Percentiles rank a stretch among this genome's conserved stretches.
Evolutionary conservation across 1,284 basidiomycete species (phyloP).

Genomic region (Coniferiporia weirii): DNA sequence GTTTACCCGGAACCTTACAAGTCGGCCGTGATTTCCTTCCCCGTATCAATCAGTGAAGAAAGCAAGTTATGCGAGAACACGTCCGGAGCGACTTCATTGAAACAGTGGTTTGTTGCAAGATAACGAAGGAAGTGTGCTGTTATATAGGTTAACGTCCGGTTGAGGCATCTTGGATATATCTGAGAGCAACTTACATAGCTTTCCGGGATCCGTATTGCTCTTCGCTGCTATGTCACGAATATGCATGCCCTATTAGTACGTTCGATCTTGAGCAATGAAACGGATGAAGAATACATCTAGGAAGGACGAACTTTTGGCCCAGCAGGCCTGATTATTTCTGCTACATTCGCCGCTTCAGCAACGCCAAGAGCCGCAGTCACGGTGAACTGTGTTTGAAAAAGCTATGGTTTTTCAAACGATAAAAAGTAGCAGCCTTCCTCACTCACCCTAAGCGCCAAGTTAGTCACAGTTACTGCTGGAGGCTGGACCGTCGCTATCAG

Average conservation of each 20-base stretch:
- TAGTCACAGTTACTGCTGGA: slow-evolving; percentile 22
- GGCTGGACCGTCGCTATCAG: slow-evolving; percentile 31
- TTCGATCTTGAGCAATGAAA: too few species aligned
- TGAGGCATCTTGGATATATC: neutral
- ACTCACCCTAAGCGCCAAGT: slow-evolving; percentile 6
- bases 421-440: neutral
- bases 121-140: slow-evolving; percentile 22
- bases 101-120: slow-evolving; percentile 23
- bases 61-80: slow-evolving; percentile 26
- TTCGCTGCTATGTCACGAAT: slow-evolving; percentile 24
- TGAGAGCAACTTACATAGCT: slow-evolving; percentile 21
- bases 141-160: neutral
- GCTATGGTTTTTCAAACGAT: neutral
- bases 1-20: slow-evolving; percentile 4
- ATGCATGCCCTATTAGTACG: slow-evolving; percentile 23
- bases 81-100: slow-evolving; percentile 26
- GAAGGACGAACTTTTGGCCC: slow-evolving; percentile 25
- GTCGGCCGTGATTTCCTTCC: slow-evolving; percentile 21
- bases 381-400: neutral
- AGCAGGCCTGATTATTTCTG: slow-evolving; percentile 34
- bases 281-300: too few species aligned
- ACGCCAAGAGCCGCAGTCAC: slow-evolving; percentile 25
- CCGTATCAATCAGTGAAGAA: slow-evolving; percentile 25
- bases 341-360: slow-evolving; percentile 29
- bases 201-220: slow-evolving; percentile 21